Conservation (phyloP, 2,329 filamentous ascomycete species). For the Venturia pyrina region DNA sequence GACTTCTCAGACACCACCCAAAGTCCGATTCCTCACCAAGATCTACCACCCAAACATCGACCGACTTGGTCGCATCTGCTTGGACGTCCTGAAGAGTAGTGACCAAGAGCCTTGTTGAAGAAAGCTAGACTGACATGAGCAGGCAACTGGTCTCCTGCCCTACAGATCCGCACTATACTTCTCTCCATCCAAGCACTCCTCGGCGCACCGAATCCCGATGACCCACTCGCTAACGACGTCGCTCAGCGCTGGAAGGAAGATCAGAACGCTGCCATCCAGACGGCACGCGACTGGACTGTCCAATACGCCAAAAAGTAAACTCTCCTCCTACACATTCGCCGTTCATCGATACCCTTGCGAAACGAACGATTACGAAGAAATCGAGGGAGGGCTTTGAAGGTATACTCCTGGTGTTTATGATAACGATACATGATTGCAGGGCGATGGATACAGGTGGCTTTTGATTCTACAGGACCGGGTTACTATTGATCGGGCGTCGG, state of each 20-base stretch:
- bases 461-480: neutral
- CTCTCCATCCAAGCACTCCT: constrained; percentile 95
- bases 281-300: constrained; percentile 83
- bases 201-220: constrained; percentile 92
- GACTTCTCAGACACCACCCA: constrained; percentile 59
- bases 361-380: neutral
- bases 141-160: constrained; percentile 98
- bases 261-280: constrained; percentile 83
- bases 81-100: constrained; percentile 92
- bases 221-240: constrained; percentile 95
- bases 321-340: neutral
- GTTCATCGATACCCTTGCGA: neutral
- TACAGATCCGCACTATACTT: constrained; percentile 97
- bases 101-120: neutral
- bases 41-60: constrained; percentile 99
- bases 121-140: constrained; percentile 14
- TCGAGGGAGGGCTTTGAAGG: neutral
- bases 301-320: constrained; percentile 55
- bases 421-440: constrained; percentile 2
- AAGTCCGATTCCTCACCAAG: constrained; percentile 96
- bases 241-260: constrained; percentile 98
- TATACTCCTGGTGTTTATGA: neutral
- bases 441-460: neutral
- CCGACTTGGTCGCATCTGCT: constrained; percentile 89
- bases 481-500: neutral